Conservation (phyloP, 1,284 basidiomycete species). For the Papiliotrema fonsecae region DNA sequence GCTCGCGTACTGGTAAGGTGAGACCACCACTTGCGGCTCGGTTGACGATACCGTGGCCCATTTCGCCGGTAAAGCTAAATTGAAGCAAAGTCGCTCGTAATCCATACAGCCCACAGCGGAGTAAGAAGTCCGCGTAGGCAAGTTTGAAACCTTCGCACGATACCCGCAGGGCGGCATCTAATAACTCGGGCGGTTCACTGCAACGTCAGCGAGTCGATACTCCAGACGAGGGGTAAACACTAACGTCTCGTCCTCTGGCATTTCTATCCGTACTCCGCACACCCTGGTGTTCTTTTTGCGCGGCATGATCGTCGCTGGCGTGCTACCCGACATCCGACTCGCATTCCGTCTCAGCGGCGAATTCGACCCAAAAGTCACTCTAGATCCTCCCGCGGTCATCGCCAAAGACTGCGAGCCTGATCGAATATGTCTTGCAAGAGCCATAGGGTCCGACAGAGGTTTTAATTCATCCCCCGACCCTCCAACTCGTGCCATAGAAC, state of each 20-base stretch:
- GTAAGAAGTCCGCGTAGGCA: constrained; percentile 67
- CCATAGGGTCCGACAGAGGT: background rate
- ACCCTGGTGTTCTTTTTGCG: background rate
- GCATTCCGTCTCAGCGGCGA: constrained; percentile 2
- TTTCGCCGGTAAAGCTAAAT: constrained; percentile 33
- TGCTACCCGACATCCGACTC: background rate
- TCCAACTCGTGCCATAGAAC: background rate
- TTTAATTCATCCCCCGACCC: background rate
- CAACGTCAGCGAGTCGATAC: constrained; percentile 9
- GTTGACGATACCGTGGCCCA: background rate
- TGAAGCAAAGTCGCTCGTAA: constrained; percentile 68
- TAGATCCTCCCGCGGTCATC: background rate
- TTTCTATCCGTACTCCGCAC: constrained; percentile 19
- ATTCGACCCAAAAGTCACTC: background rate
- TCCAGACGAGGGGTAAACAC: too few species aligned
- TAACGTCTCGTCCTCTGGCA: constrained; percentile 25
- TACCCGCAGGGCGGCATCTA: constrained; percentile 20
- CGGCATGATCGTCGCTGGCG: constrained; percentile 6
- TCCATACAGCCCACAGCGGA: constrained; percentile 62
- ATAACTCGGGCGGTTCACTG: constrained; percentile 26
- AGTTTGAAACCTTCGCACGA: constrained; percentile 44
- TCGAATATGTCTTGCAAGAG: background rate
- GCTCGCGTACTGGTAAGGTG: background rate
- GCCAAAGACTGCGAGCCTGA: background rate
- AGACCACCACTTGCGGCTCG: constrained; percentile 6